These are phyloP conservation scores for Cordyceps militaris DNA, from an alignment of 2,329 filamentous ascomycete genomes.

Conservation along the genomic window DNA sequence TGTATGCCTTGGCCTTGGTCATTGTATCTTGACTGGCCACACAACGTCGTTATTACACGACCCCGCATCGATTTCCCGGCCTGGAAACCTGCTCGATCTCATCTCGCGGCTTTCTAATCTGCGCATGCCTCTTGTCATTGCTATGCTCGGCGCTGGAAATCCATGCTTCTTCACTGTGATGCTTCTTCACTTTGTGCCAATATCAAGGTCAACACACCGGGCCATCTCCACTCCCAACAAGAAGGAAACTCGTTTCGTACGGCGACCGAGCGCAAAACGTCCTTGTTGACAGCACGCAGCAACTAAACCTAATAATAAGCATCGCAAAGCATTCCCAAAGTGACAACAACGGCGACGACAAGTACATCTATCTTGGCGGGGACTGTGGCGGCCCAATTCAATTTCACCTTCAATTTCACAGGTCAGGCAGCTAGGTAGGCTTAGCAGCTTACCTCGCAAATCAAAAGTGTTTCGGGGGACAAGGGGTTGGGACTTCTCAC, in stretches of 20 bases:
- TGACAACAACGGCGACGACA: constrained; percentile 14
- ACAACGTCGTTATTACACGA: constrained; percentile 32
- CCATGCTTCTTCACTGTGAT: constrained; percentile 33
- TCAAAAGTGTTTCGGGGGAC: background rate
- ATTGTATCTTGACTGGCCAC: constrained; percentile 19
- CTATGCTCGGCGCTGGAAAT: constrained; percentile 49
- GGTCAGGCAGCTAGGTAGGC: constrained; percentile 11
- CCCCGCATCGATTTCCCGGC: constrained; percentile 44
- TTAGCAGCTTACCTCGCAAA: constrained; percentile 11
- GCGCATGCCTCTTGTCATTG: constrained; percentile 43
- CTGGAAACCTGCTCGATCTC: constrained; percentile 42
- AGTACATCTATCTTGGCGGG: constrained; percentile 15
- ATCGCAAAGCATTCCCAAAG: constrained; percentile 14
- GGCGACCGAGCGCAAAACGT: constrained; percentile 13
- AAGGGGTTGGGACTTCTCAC: background rate
- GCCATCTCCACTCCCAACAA: constrained; percentile 17
- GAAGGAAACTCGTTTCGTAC: constrained; percentile 16
- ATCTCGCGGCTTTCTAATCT: constrained; percentile 33
- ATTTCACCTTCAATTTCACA: constrained; percentile 14
- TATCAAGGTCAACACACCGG: no score
- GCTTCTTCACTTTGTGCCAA: no score
- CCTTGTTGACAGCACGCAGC: constrained; percentile 9
- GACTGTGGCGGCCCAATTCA: constrained; percentile 9
- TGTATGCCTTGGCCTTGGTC: constrained; percentile 17
- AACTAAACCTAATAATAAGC: constrained; percentile 9